Evolutionary conservation across 1,139 yeast genomes (phyloP).

Genomic region (Suhomyces maxii): DNA sequence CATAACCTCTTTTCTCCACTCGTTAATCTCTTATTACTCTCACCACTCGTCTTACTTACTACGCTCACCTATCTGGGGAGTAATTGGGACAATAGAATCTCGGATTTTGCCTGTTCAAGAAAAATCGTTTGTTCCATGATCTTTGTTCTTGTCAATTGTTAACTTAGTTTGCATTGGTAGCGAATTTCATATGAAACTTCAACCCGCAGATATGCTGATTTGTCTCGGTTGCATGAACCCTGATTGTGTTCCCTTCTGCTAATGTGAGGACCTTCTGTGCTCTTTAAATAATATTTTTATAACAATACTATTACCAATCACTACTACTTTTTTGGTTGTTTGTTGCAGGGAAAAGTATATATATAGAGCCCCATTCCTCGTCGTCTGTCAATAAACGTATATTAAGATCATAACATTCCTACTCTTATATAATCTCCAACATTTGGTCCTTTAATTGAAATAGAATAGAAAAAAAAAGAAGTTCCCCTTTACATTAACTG

Average conservation of each 20-base stretch:
- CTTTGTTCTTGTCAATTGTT: slow-evolving; percentile 1
- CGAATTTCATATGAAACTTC: background rate
- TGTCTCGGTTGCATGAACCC: slow-evolving; percentile 2
- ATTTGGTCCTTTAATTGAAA: background rate
- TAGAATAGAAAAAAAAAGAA: too few relatives aligned
- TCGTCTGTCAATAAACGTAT: background rate
- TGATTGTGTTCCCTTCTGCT: background rate
- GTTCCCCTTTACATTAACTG: background rate
- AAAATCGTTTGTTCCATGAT: slow-evolving; percentile 2
- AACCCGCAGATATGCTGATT: background rate
- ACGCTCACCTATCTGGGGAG: background rate
- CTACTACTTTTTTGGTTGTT: background rate
- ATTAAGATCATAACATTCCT: background rate
- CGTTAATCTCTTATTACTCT: too few relatives aligned
- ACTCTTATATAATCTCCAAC: background rate
- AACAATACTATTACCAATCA: background rate
- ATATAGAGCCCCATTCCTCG: background rate
- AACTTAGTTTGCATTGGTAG: background rate
- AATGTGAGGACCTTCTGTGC: slow-evolving; percentile 3
- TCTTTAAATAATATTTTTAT: slow-evolving; percentile 1
- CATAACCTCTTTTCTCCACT: too few relatives aligned
- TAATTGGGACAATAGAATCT: background rate
- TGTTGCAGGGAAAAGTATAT: background rate
- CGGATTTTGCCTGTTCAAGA: background rate
- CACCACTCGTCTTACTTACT: too few relatives aligned